A percentile compares a stretch with the other conserved stretches of the same genome.
These are phyloP conservation scores for Chrysophaeum taylorii DNA, from an alignment of 352 stramenopile genomes.

Conservation along the genomic window DNA sequence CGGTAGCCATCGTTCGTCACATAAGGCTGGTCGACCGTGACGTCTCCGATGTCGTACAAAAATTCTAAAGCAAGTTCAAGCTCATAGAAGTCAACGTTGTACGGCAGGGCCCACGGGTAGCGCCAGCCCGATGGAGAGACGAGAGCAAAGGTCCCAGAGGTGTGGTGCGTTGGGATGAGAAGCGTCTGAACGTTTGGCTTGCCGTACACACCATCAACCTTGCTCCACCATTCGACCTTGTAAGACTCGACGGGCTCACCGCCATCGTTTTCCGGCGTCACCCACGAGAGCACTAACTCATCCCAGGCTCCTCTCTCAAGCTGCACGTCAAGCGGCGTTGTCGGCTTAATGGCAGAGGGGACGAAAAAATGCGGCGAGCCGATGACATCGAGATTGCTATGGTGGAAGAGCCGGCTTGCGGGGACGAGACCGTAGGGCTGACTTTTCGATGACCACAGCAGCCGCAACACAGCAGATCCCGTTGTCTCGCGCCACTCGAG, in stretches of 20 bases:
- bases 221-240: conserved; percentile 58
- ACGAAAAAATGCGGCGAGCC: conserved; percentile 43
- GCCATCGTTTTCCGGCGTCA: conserved; percentile 62
- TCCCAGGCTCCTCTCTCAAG: conserved; percentile 43
- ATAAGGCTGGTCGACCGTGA: conserved; percentile 46
- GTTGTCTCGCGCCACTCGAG: conserved; percentile 84
- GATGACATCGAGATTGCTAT: conserved; percentile 35
- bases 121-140: conserved; percentile 21
- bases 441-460: conserved; percentile 72
- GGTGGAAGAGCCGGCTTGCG: conserved; percentile 65
- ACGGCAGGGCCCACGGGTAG: conserved; percentile 31
- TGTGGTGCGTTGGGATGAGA: conserved; percentile 61
- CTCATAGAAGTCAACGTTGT: conserved; percentile 39
- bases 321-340: conserved; percentile 32
- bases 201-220: conserved; percentile 34
- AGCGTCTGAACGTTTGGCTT: conserved; percentile 57
- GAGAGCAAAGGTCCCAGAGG: conserved; percentile 61
- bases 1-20: not conserved
- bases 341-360: conserved; percentile 40
- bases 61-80: conserved; percentile 63
- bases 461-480: conserved; percentile 58
- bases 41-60: conserved; percentile 59
- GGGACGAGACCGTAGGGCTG: conserved; percentile 74
- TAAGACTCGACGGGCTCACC: conserved; percentile 59
- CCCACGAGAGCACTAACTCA: conserved; percentile 61